These are phyloP conservation scores for Aspergillus eucalypticola DNA, from an alignment of 2,329 filamentous ascomycete genomes.

Conservation along the genomic window DNA sequence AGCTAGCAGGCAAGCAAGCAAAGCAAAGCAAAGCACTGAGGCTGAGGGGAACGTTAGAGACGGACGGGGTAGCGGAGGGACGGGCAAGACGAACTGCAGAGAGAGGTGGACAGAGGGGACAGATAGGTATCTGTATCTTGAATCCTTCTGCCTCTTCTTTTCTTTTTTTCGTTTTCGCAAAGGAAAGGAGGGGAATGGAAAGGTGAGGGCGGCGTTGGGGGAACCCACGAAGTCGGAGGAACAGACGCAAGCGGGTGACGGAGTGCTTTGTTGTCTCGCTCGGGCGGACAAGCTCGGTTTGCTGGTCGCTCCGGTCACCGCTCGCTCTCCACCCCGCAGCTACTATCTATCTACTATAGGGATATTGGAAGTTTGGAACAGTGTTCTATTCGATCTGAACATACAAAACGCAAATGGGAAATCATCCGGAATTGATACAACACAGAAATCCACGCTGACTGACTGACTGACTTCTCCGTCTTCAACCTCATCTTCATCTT, in stretches of 20 bases:
- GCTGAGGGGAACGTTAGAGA: no score
- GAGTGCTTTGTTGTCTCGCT: conserved; percentile 27
- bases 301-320: conserved; percentile 25
- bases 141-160: no score
- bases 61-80: no score
- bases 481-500: neutral
- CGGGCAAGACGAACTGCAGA: no score
- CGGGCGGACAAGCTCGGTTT: conserved; percentile 9
- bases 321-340: conserved; percentile 22
- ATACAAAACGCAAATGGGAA: conserved; percentile 1
- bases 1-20: no score
- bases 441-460: neutral
- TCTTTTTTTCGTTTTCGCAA: neutral
- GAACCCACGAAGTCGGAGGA: conserved; percentile 5
- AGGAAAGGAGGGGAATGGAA: conserved; percentile 4
- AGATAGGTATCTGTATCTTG: no score
- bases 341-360: neutral
- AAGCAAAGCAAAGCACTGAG: no score
- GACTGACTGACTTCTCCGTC: no score
- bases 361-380: neutral
- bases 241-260: conserved; percentile 15
- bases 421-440: neutral
- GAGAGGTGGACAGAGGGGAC: no score
- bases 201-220: conserved; percentile 4
- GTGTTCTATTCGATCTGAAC: neutral